Evolutionary conservation across 2,329 filamentous ascomycete genomes (phyloP), one percentile per base, ranked within the genome.

Genomic region (Hypoxylon sp.): DNA sequence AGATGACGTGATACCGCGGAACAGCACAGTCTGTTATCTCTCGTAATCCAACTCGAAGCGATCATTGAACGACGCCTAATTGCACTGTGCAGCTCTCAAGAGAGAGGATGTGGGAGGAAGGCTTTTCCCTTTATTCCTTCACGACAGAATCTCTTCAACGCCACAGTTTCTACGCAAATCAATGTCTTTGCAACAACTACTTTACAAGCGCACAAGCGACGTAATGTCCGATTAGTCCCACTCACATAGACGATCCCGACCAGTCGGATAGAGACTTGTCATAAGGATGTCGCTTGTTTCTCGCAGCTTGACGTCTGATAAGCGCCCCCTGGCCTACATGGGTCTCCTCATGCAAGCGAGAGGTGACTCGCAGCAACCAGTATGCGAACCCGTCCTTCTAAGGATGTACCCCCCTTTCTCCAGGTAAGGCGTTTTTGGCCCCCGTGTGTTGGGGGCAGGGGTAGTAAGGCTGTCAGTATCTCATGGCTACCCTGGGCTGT

Each of bases 391-490:
- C 30, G 28, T 21, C 52, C 56, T 63, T 25, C 30, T 32, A 60
- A 60, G 55, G 60, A 63, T 60, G 51, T 65, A 38, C 53, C 51
- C 52, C 56, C 63, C 57, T 55, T 60, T 63, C 58, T 53, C 64
- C 61, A 55, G 61, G 63, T 63, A 7, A 30, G 43, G 48, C 32
- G 60, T 28, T 57, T 49, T 68, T 17, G 50, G 53, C 58, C 64
- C 65, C 60, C 62, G 36, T 43, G 36, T 49, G 36, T 52, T 66
- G 65, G 65, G 62, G 63, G 62, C 53, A 53, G 56, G 60, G 60
- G 57, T 36, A 58, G 21, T 63, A 53, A 53, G 63, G 60, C 60
- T 61, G 9, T 30, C 25, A 38, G 55, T 56, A 53, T 43, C 28
- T 58, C 53, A 65, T 46, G 34, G 25, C 34, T 68, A 61, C 63